Evolutionary conservation across 2,329 filamentous ascomycete species (phyloP).

Genomic region (Chrysoporthe cubensis): DNA sequence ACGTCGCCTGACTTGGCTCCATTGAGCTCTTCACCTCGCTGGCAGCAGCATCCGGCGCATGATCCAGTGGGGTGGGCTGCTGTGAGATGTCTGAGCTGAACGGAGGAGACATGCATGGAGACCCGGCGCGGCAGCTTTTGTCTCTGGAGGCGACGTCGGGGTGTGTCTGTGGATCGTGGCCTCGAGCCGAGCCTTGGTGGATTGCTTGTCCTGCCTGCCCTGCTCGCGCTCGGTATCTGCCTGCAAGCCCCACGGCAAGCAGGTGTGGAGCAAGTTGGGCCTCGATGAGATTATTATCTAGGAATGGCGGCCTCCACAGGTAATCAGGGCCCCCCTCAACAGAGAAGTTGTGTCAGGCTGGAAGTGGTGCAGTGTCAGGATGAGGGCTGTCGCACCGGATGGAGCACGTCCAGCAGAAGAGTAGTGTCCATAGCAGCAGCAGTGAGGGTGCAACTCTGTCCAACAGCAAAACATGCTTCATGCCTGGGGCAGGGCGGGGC

Average conservation of each 20-base stretch:
- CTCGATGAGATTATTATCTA: no score
- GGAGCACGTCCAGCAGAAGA: background rate
- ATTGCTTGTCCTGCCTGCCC: background rate
- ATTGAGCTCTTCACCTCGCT: constrained; percentile 28
- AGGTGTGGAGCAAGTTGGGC: background rate
- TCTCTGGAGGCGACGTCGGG: background rate
- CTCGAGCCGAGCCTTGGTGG: background rate
- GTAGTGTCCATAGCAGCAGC: background rate
- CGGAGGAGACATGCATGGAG: constrained; percentile 29
- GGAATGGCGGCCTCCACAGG: background rate
- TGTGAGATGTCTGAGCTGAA: constrained; percentile 20
- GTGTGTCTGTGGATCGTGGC: background rate
- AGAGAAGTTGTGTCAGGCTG: background rate
- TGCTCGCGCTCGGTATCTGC: background rate
- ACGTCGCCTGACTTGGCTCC: constrained; percentile 23
- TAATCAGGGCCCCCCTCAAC: background rate
- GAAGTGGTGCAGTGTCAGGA: constrained; percentile 3
- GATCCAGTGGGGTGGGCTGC: constrained; percentile 19
- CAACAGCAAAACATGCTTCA: constrained; percentile 4
- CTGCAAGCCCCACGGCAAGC: background rate
- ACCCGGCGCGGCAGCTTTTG: background rate
- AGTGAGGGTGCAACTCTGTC: no score
- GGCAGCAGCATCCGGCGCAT: constrained; percentile 22
- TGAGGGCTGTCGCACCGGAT: background rate
- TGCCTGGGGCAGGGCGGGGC: background rate